Percentiles rank a stretch among this genome's conserved stretches.
These are phyloP conservation scores for Paraconiothyrium sp. DNA, from an alignment of 2,329 filamentous ascomycete genomes.

Conservation along the genomic window DNA sequence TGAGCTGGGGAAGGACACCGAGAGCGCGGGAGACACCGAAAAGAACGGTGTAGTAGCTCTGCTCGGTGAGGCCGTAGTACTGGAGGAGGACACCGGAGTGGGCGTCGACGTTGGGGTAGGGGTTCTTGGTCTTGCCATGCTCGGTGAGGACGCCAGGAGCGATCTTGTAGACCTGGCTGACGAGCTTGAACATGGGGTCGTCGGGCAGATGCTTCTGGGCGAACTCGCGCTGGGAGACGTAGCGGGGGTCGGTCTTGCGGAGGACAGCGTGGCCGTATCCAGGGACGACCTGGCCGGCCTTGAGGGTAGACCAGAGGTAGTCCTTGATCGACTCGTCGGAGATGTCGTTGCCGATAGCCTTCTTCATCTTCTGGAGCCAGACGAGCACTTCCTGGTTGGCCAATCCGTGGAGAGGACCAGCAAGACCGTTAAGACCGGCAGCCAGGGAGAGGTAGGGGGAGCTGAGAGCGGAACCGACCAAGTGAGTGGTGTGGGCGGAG, in stretches of 20 bases:
- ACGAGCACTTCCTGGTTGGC: conserved; percentile 99
- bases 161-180: conserved; percentile 99
- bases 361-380: conserved; percentile 99
- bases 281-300: conserved; percentile 93
- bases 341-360: conserved; percentile 88
- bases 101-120: conserved; percentile 97
- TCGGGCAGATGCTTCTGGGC: conserved; percentile 92
- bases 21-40: conserved; percentile 98
- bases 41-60: conserved; percentile 99
- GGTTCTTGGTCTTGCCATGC: conserved; percentile 99
- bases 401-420: conserved; percentile 96
- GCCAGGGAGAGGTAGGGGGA: conserved; percentile 97
- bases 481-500: conserved; percentile 96
- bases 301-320: conserved; percentile 98
- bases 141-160: conserved; percentile 96
- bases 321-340: conserved; percentile 97
- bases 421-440: conserved; percentile 96
- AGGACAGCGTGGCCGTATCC: conserved; percentile 99
- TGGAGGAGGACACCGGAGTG: conserved; percentile 99
- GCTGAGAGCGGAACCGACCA: conserved; percentile 95
- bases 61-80: conserved; percentile 98
- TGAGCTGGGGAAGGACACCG: conserved; percentile 98
- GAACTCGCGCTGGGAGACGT: conserved; percentile 97
- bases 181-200: conserved; percentile 99
- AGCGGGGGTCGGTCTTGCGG: conserved; percentile 99